A percentile compares a stretch with the other conserved stretches of the same genome.
Evolutionary conservation across 495 filamentous ascomycete species (phyloP).

Genomic region (Cercophora newfieldiana): DNA sequence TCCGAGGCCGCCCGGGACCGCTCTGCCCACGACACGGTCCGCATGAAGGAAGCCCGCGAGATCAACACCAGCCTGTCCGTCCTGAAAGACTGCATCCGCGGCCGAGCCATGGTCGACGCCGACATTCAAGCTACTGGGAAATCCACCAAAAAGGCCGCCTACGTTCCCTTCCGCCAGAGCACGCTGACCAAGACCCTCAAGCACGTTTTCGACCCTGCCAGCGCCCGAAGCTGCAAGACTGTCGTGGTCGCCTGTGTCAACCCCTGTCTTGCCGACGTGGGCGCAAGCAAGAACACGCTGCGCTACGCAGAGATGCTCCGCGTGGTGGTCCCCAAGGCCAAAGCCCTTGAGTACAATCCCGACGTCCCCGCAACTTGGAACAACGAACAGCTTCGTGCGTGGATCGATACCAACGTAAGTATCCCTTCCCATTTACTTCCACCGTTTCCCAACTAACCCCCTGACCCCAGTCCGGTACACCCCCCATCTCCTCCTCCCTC

Average conservation of each 20-base stretch:
- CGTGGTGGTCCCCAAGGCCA: constrained; percentile 15
- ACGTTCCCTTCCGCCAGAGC: constrained; percentile 30
- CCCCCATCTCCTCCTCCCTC: constrained; percentile 14
- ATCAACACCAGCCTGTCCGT: constrained; percentile 49
- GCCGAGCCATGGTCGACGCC: constrained; percentile 25
- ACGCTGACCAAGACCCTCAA: constrained; percentile 32
- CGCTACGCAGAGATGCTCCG: constrained; percentile 29
- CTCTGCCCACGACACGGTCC: constrained; percentile 28
- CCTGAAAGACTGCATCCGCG: constrained; percentile 46
- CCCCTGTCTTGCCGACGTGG: constrained; percentile 28
- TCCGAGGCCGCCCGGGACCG: constrained; percentile 42
- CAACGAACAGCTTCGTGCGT: constrained; percentile 22
- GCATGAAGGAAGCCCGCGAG: constrained; percentile 45
- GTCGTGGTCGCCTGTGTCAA: constrained; percentile 31
- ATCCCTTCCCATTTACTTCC: not conserved
- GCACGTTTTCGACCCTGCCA: constrained; percentile 30
- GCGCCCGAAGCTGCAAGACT: constrained; percentile 23
- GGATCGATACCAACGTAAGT: constrained; percentile 25
- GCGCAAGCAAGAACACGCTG: constrained; percentile 30
- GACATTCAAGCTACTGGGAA: not conserved
- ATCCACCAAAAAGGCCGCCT: constrained; percentile 7
- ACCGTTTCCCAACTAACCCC: not conserved
- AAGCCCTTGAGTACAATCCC: constrained; percentile 12
- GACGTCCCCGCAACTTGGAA: constrained; percentile 24
- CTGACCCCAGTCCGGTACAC: constrained; percentile 23